Percentiles rank a stretch among this genome's conserved stretches.
Evolutionary conservation across 164 flowering plant species (phyloP).

Genomic region (Saururus chinensis): DNA sequence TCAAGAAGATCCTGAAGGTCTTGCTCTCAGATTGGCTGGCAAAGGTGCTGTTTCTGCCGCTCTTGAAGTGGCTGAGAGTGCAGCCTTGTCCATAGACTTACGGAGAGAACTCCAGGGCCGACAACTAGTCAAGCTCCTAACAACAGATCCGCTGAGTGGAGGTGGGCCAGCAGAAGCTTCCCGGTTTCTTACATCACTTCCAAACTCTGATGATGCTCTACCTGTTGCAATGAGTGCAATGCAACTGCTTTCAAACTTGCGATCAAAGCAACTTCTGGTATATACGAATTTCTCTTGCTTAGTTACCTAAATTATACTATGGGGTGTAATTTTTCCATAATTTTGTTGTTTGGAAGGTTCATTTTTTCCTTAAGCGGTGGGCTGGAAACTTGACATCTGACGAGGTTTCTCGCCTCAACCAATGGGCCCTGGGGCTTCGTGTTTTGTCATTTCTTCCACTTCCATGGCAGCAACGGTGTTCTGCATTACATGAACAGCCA

Average conservation of each 20-base stretch:
- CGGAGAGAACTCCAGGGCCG: slow-evolving; percentile 94
- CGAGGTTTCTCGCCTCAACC: slow-evolving; percentile 77
- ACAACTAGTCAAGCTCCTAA: slow-evolving; percentile 96
- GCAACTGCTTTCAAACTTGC: slow-evolving; percentile 88
- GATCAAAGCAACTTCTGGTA: slow-evolving; percentile 98
- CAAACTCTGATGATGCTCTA: slow-evolving; percentile 89
- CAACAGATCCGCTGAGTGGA: slow-evolving; percentile 91
- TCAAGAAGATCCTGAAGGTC: slow-evolving; percentile 96
- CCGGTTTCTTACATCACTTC: slow-evolving; percentile 87
- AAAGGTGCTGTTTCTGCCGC: slow-evolving; percentile 99
- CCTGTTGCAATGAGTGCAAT: slow-evolving; percentile 99
- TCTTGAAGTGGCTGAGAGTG: slow-evolving; percentile 96
- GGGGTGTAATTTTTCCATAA: background rate
- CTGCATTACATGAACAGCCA: slow-evolving; percentile 94
- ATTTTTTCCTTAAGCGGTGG: slow-evolving; percentile 90
- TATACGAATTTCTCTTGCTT: background rate
- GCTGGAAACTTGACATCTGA: slow-evolving; percentile 77
- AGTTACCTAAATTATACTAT: background rate
- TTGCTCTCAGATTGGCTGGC: slow-evolving; percentile 91
- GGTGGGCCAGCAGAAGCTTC: slow-evolving; percentile 99
- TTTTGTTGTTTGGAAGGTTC: slow-evolving; percentile 52
- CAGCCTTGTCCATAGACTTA: slow-evolving; percentile 76
- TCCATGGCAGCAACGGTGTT: slow-evolving; percentile 98
- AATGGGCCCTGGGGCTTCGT: slow-evolving; percentile 98
- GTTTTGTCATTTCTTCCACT: slow-evolving; percentile 88